Evolutionary conservation across 331 rosid genomes (phyloP).

Genomic region (Quercus phellos): DNA sequence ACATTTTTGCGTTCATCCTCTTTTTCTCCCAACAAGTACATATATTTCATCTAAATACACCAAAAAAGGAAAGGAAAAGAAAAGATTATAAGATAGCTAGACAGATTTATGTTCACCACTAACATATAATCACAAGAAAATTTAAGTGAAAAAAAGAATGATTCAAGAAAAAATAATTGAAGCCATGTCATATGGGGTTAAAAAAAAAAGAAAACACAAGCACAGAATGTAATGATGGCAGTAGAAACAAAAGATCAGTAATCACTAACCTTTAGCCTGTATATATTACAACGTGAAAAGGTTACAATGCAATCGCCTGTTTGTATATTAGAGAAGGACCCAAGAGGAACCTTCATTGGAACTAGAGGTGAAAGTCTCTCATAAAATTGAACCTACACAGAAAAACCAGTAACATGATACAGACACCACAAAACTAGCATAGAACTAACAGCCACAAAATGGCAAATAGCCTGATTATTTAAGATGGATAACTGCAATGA

Average conservation of each 20-base stretch:
- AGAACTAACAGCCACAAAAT: background rate
- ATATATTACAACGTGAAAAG: constrained; percentile 68
- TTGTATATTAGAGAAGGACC: constrained; percentile 60
- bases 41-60: background rate
- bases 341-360: constrained; percentile 70
- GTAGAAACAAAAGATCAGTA: background rate
- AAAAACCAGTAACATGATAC: constrained; percentile 19
- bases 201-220: constrained; percentile 4
- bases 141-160: background rate
- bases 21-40: background rate
- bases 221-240: background rate
- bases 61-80: background rate
- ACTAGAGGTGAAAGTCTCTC: constrained; percentile 87
- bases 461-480: background rate
- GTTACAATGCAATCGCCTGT: constrained; percentile 88
- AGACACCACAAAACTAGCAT: constrained; percentile 14
- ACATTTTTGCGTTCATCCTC: background rate
- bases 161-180: background rate
- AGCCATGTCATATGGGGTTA: background rate
- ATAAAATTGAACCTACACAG: constrained; percentile 56
- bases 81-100: background rate
- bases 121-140: background rate
- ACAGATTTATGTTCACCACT: background rate
- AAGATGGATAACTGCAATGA: no score
- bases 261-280: constrained; percentile 61